Base-by-base conservation (phyloP, 2,329 filamentous ascomycete species). In the Mycosphaerella sp. region DNA sequence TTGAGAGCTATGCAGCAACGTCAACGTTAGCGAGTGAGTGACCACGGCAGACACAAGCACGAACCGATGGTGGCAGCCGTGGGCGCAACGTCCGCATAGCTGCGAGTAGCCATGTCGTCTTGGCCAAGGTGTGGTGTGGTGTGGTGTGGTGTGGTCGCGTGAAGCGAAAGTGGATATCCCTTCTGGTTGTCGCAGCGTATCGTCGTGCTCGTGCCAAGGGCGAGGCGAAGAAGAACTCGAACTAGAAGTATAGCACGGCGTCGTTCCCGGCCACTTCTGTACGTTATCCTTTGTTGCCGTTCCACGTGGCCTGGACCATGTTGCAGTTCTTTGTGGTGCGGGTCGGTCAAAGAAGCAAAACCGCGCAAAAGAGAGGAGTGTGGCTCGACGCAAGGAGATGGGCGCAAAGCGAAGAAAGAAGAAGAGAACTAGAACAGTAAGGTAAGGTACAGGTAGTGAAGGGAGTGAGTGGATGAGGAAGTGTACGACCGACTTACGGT, bases 31-130 rank as follows among this genome's bases (percentile, higher is more conserved):
- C 17, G 21, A 9, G 9, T 32, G 17, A 16, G 4, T 13, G 8
- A n/a, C 36, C 5, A 41, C 17, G 17, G 16, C 16, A 41, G 5
- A 41, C 8, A 6, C 13, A 6, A 8, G 37, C 75, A 76, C 49
- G 76, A 60, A 32, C 74, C 72, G 45, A 69, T 68, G 7, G 62
- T 65, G n/a, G 64, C 63, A 36, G 66, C 58, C 16, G 66, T 69
- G 18, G 66, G 66, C 46, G 66, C 55, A 13, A 68, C 63, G 17
- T 69, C 59, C 32, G 66, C 64, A 50, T 64, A 64, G 41, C 59
- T 66, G 42, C 67, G 60, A 14, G 66, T 65, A 14, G 63, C 65
- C 67, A 69, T 69, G n/a, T 28, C 14, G 9, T 39, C 30, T 12
- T 16, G 3, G 32, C 9, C 28, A 30, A 30, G 18, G 32, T 7